phyloP scores from a whole-genome alignment of 257 asterid species.

The Catharanthus roseus region DNA sequence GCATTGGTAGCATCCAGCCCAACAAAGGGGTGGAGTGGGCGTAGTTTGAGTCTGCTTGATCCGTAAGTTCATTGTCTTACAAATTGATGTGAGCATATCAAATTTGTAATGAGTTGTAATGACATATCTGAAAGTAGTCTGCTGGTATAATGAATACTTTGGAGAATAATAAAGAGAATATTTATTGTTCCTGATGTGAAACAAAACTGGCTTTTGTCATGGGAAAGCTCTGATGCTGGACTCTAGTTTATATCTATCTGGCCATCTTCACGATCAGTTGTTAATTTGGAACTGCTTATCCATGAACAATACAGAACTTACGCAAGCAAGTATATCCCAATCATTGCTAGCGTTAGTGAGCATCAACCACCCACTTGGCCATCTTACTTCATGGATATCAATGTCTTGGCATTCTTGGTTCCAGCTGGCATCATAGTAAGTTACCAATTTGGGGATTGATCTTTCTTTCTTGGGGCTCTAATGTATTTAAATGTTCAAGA shows the following conservation, averaged over 20 bases:
- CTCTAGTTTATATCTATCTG: neutral
- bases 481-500: neutral
- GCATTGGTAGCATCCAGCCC: slow-evolving; percentile 99
- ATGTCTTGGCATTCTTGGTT: slow-evolving; percentile 93
- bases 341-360: slow-evolving; percentile 98
- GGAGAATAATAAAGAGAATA: neutral
- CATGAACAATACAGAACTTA: slow-evolving; percentile 67
- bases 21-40: slow-evolving; percentile 98
- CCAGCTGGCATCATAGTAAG: slow-evolving; percentile 99
- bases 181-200: neutral
- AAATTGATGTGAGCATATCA: neutral
- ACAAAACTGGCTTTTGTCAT: neutral
- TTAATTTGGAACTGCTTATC: slow-evolving; percentile 12
- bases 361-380: slow-evolving; percentile 99
- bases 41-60: slow-evolving; percentile 96
- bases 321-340: slow-evolving; percentile 99
- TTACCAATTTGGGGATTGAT: slow-evolving; percentile 17
- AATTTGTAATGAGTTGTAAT: neutral
- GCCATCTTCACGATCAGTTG: neutral
- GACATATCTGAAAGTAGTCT: neutral
- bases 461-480: slow-evolving; percentile 2
- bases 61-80: slow-evolving; percentile 54
- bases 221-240: neutral
- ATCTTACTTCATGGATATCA: slow-evolving; percentile 95
- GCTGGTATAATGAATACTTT: neutral